These are phyloP conservation scores for Nitzschia sp. DNA, from an alignment of 108 stramenopile species.

Conservation along the genomic window DNA sequence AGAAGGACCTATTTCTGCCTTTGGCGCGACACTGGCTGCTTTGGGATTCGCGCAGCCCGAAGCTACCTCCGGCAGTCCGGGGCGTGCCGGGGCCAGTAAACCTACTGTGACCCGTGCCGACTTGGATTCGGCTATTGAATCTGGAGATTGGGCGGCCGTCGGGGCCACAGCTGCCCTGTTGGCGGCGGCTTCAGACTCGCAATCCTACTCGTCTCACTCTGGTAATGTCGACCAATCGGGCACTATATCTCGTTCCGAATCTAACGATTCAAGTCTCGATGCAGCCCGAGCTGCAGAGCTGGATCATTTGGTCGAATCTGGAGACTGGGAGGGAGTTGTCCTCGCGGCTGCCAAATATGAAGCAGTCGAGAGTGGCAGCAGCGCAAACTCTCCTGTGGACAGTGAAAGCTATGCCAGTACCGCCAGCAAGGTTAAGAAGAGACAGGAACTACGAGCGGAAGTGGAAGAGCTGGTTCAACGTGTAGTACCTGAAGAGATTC, in stretches of 20 bases:
- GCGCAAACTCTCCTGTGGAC: neutral
- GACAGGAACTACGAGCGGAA: constrained; percentile 71
- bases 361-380: constrained; percentile 38
- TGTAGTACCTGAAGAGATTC: constrained; percentile 87
- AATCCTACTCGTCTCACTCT: constrained; percentile 55
- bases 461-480: constrained; percentile 81
- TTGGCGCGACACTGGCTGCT: constrained; percentile 48
- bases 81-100: constrained; percentile 16
- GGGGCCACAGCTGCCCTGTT: constrained; percentile 83
- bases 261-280: constrained; percentile 34
- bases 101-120: constrained; percentile 43
- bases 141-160: constrained; percentile 89
- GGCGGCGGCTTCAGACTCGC: constrained; percentile 74
- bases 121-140: constrained; percentile 75
- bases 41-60: constrained; percentile 16
- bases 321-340: constrained; percentile 90
- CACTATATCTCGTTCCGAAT: neutral
- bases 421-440: constrained; percentile 38
- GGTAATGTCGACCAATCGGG: constrained; percentile 20
- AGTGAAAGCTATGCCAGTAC: neutral
- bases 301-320: constrained; percentile 85
- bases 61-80: neutral
- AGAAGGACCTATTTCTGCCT: constrained; percentile 44
- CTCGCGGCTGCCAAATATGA: constrained; percentile 82
- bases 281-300: constrained; percentile 75